These are phyloP conservation scores for Colletotrichum orbiculare DNA, from an alignment of 2,329 filamentous ascomycete genomes.

Conservation along the genomic window DNA sequence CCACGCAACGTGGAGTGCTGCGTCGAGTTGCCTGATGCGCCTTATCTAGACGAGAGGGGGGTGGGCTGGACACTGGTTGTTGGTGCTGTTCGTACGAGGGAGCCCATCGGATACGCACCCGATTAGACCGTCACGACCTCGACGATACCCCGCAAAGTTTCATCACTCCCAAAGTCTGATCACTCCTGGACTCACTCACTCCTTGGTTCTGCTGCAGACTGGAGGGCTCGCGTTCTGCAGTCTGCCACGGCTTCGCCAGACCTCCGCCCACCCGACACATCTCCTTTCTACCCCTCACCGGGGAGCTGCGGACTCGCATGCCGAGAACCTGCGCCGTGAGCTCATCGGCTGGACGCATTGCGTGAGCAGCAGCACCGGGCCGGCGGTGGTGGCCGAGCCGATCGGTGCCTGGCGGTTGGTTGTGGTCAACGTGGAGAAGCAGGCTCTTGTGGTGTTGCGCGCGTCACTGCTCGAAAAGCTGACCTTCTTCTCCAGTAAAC, in stretches of 20 bases:
- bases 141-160: conserved; percentile 24
- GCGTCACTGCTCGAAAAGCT: too few species aligned
- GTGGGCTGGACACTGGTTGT: too few species aligned
- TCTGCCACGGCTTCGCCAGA: conserved; percentile 4
- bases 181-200: too few species aligned
- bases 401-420: too few species aligned
- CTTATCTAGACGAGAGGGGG: conserved; percentile 7
- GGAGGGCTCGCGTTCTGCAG: too few species aligned
- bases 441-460: too few species aligned
- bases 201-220: too few species aligned
- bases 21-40: conserved; percentile 27
- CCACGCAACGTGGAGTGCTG: conserved; percentile 2
- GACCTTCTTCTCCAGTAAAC: too few species aligned
- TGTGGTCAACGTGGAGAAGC: too few species aligned
- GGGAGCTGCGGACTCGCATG: not conserved
- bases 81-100: not conserved
- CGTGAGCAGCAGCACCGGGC: too few species aligned
- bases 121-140: conserved; percentile 11
- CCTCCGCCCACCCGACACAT: conserved; percentile 15
- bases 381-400: too few species aligned
- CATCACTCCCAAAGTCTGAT: conserved; percentile 12
- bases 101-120: conserved; percentile 15
- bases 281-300: conserved; percentile 16
- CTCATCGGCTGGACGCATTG: not conserved
- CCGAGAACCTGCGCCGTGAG: not conserved